phyloP scores from a whole-genome alignment of 2,329 filamentous ascomycete genomes.

The Calonectria hawksworthii region DNA sequence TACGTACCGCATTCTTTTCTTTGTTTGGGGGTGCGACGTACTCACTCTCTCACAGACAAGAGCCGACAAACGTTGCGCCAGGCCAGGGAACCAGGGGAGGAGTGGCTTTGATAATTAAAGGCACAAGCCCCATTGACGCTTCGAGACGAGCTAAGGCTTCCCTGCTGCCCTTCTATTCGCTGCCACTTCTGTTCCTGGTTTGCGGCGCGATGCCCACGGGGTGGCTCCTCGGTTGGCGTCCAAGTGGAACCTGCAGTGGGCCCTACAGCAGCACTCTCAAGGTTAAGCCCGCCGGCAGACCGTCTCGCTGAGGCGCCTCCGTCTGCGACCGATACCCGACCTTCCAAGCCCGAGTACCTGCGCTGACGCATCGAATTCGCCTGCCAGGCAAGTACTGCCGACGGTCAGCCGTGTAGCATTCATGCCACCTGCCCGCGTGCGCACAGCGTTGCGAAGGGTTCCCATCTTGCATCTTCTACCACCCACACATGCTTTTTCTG shows the following conservation, averaged over 20 bases:
- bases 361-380: not conserved
- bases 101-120: slow-evolving; percentile 46
- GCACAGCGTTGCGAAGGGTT: slow-evolving; percentile 31
- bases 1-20: not conserved
- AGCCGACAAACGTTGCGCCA: slow-evolving; percentile 10
- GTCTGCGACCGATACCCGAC: slow-evolving; percentile 25
- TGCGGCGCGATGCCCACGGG: slow-evolving; percentile 43
- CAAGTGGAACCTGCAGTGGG: slow-evolving; percentile 23
- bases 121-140: slow-evolving; percentile 41
- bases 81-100: slow-evolving; percentile 12
- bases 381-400: slow-evolving; percentile 25
- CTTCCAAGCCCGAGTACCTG: slow-evolving; percentile 25
- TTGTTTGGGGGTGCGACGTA: not conserved
- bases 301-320: slow-evolving; percentile 28
- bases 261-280: slow-evolving; percentile 25
- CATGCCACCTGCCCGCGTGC: slow-evolving; percentile 30
- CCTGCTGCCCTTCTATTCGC: slow-evolving; percentile 39
- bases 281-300: slow-evolving; percentile 32
- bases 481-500: slow-evolving; percentile 17
- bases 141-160: slow-evolving; percentile 45
- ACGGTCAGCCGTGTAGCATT: slow-evolving; percentile 29
- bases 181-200: slow-evolving; percentile 43
- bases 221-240: slow-evolving; percentile 38
- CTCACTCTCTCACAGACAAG: slow-evolving; percentile 18
- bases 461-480: slow-evolving; percentile 31